These are phyloP conservation scores for Hepatocystis sp. DNA, from an alignment of 169 alveolate genomes.

Conservation along the genomic window DNA sequence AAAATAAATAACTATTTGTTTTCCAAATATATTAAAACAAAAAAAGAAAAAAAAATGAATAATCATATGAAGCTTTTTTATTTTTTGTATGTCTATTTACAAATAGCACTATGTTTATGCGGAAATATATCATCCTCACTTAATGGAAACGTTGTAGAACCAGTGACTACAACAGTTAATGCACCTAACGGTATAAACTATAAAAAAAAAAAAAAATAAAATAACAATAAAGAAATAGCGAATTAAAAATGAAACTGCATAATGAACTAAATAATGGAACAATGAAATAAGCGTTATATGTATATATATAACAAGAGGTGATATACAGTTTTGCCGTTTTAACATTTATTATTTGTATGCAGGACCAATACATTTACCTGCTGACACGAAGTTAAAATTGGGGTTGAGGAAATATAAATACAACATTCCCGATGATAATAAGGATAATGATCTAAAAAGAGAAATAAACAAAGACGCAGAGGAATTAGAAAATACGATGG, in stretches of 20 bases:
- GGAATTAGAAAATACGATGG: slow-evolving; percentile 26
- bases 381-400: slow-evolving; percentile 19
- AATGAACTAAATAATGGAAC: not conserved
- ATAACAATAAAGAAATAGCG: not conserved
- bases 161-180: not conserved
- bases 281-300: not conserved
- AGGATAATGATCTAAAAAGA: slow-evolving; percentile 10
- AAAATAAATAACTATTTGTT: not conserved
- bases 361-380: slow-evolving; percentile 68
- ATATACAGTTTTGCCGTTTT: slow-evolving; percentile 1
- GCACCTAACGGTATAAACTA: slow-evolving; percentile 41
- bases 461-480: slow-evolving; percentile 48
- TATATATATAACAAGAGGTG: not conserved
- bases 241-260: not conserved
- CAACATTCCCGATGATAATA: slow-evolving; percentile 2
- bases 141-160: slow-evolving; percentile 2
- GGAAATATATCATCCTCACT: not conserved
- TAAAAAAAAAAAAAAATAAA: slow-evolving; percentile 17
- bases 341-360: not conserved
- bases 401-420: slow-evolving; percentile 38
- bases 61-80: slow-evolving; percentile 16
- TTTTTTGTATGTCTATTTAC: slow-evolving; percentile 15
- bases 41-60: slow-evolving; percentile 40
- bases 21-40: slow-evolving; percentile 3
- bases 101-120: slow-evolving; percentile 19